Base-by-base conservation (phyloP, 2,329 filamentous ascomycete genomes). In the Penicillium sp. region DNA sequence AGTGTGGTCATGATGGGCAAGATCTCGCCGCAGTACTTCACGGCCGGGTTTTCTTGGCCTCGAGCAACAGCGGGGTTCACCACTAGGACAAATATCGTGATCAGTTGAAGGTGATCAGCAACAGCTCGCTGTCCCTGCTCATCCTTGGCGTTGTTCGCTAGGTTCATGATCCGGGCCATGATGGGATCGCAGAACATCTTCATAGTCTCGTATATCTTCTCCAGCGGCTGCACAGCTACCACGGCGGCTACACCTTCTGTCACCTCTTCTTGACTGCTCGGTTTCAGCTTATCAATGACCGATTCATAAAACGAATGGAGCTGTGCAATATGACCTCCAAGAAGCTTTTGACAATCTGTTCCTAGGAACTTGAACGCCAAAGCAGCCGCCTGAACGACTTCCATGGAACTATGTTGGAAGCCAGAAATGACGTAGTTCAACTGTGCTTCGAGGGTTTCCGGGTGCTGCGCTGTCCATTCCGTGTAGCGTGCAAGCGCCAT, bases 401-500 rank as follows among this genome's bases (percentile, higher is more conserved):
- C 96, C 71, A 90, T 91, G 0, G 93, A 97, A 47, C 89, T 87
- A 61, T 94, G 91, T 67, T 92, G 86, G 79, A 99, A 99, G 0
- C 93, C 95, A 5, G 90, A 91, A 67, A 97, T 93, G 71, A 99
- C 96, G 79, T 96, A 99, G 71, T 92, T 93, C 74, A 99, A 91
- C 77, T 99, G 95, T 8, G 91, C 86, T 76, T 97, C 91, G 8
- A 99, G 84, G 50, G 94, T 96, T 62, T 97, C 92, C 0, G 94
- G 92, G 72, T 99, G 95, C 52, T 92, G 89, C 5, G 95, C 88
- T 0, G 96, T 99, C 95, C 95, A 99, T 77, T 98, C 94, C 0
- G 96, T 99, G 75, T 99, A 99, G 65, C 95, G 87, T 44, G 93
- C 95, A 23, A 99, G 86, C 3, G 96, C 93, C 93, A 99, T 97